Percentiles rank a stretch among this genome's conserved stretches.
Conservation (phyloP, 257 asterid genomes). For the Rauvolfia tetraphylla region DNA sequence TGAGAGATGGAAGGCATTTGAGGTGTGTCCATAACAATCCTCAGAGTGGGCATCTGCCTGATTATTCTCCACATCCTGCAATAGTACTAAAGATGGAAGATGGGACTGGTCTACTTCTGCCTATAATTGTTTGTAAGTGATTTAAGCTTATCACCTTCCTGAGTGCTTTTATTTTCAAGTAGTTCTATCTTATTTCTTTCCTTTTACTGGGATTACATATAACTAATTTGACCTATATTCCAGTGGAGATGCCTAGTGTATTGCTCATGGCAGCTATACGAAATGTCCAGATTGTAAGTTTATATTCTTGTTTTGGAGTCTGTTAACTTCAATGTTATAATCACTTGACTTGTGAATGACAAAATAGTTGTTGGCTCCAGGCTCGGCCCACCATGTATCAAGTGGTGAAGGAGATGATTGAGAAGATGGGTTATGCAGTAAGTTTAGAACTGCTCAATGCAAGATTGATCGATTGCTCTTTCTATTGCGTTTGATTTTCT, state of each 20-base stretch:
- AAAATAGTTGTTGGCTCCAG: slow-evolving; percentile 37
- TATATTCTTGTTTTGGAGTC: slow-evolving; percentile 15
- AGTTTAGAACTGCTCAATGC: slow-evolving; percentile 23
- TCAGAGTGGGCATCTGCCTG: slow-evolving; percentile 69
- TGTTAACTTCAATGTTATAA: not conserved
- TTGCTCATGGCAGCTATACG: slow-evolving; percentile 97
- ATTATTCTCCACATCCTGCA: slow-evolving; percentile 95
- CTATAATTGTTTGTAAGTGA: slow-evolving; percentile 82
- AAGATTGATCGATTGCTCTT: slow-evolving; percentile 1
- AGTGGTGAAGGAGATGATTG: slow-evolving; percentile 87
- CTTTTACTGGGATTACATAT: slow-evolving; percentile 4
- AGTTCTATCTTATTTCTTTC: not conserved
- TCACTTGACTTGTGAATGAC: slow-evolving; percentile 1
- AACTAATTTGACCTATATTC: slow-evolving; percentile 21
- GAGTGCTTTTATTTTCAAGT: not conserved
- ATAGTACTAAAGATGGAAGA: slow-evolving; percentile 96
- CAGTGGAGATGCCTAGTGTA: slow-evolving; percentile 99
- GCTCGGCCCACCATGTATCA: slow-evolving; percentile 96
- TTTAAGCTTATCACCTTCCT: not conserved
- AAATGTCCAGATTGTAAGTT: slow-evolving; percentile 81
- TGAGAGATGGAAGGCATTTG: slow-evolving; percentile 87
- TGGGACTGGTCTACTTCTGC: slow-evolving; percentile 88
- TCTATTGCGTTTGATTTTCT: not conserved
- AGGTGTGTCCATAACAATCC: slow-evolving; percentile 83
- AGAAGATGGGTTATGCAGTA: slow-evolving; percentile 92